These are phyloP conservation scores for Aspergillus fijiensis DNA, from an alignment of 2,329 filamentous ascomycete species.

Conservation along the genomic window DNA sequence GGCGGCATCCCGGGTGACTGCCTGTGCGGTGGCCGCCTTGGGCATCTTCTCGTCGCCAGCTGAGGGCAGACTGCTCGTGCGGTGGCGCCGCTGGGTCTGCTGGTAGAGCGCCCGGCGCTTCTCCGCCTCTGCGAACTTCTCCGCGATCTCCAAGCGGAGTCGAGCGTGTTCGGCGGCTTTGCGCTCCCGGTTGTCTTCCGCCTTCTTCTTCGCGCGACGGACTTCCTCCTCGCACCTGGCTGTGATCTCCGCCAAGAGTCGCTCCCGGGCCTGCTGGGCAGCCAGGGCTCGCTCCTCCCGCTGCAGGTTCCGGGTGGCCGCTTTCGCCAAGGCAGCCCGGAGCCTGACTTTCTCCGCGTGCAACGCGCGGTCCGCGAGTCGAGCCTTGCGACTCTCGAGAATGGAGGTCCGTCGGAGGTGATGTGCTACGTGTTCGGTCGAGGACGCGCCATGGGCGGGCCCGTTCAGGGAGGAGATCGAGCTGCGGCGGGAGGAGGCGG, in stretches of 20 bases:
- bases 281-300: slow-evolving; percentile 63
- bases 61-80: slow-evolving; percentile 52
- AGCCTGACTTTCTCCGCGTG: slow-evolving; percentile 66
- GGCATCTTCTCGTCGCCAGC: slow-evolving; percentile 42
- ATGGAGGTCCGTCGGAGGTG: slow-evolving; percentile 65
- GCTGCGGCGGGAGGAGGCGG: slow-evolving; percentile 63
- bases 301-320: slow-evolving; percentile 55
- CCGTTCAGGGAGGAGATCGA: slow-evolving; percentile 61
- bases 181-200: slow-evolving; percentile 64
- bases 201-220: slow-evolving; percentile 63
- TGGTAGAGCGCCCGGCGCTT: slow-evolving; percentile 53
- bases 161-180: slow-evolving; percentile 62
- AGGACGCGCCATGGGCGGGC: slow-evolving; percentile 48
- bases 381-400: slow-evolving; percentile 62
- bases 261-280: slow-evolving; percentile 63
- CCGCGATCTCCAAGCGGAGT: slow-evolving; percentile 61
- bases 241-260: slow-evolving; percentile 62
- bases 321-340: slow-evolving; percentile 62
- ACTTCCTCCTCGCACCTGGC: slow-evolving; percentile 67
- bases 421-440: slow-evolving; percentile 62
- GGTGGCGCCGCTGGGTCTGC: slow-evolving; percentile 49
- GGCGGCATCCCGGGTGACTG: slow-evolving; percentile 53
- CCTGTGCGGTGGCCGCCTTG: slow-evolving; percentile 32
- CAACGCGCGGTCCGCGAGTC: slow-evolving; percentile 62
- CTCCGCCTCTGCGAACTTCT: slow-evolving; percentile 64